Evolutionary conservation across 768 basidiomycete genomes (phyloP), one percentile per base, ranked within the genome.

Genomic region (Phylloporus rhodoxanthus): DNA sequence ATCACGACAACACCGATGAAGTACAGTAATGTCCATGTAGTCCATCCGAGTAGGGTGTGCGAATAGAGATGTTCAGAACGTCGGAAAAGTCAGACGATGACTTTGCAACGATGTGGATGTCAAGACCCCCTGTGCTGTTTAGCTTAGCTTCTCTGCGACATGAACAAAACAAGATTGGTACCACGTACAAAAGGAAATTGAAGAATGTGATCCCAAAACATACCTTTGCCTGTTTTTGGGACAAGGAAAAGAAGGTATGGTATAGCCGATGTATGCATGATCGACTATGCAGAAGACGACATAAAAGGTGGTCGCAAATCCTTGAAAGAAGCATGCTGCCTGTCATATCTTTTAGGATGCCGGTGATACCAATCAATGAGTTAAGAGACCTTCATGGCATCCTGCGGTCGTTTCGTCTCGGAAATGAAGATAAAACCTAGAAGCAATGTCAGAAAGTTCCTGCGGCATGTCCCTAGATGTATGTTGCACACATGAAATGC

Each of bases 401-500:
- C 19, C 36, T 37, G 19, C 11, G 34, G 15, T 36, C 6, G 34
- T 7, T 36, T 36, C 32, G 15, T 33, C 14, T 33, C 32, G 15
- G 34, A 36, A 17, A 36, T 36, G 17, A 36, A 17, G 17, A 36
- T 36, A 36, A 36, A 17, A 36, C 34, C n/a, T 36, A 8, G 8
- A 33, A 33, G 14, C 32, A 33, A 2, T 3, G 8, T 34, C 33
- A 34, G 33, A 34, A 8, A 34, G 15, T 34, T 34, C 33, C 14
- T n/a, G 33, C 5, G 33, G 1, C 28, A 8, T n/a, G 33, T n/a
- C 15, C 15, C 15, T n/a, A 34, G 15, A 1, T n/a, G 17, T 38
- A 26, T 19, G 23, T 19, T 4, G 43, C 68, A 21, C 57, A 77
- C 76, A 78, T 75, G 61, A 80, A 79, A 56, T 80, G 77, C 1